Evolutionary conservation across 495 filamentous ascomycete species (phyloP).

Genomic region (Penicillium taxi): DNA sequence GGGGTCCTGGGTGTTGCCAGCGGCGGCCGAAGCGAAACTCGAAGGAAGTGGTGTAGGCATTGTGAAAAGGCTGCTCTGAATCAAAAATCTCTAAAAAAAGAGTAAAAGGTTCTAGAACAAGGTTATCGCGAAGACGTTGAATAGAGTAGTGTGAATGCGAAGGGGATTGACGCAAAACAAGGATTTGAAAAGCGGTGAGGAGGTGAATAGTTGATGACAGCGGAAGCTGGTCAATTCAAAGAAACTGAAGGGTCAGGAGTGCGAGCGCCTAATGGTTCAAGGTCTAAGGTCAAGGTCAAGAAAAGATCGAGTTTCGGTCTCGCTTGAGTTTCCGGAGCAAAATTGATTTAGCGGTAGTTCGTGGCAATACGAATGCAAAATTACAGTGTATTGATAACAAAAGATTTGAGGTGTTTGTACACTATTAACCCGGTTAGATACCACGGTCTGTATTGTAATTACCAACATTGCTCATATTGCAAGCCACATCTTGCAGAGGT

Average conservation of each 20-base stretch:
- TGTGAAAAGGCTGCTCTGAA: slow-evolving; percentile 21
- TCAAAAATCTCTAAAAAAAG: slow-evolving; percentile 19
- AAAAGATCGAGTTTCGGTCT: slow-evolving; percentile 26
- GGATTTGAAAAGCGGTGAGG: slow-evolving; percentile 2
- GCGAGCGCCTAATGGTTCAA: slow-evolving; percentile 23
- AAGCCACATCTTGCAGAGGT: background rate
- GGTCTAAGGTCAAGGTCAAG: slow-evolving; percentile 11
- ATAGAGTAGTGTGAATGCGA: slow-evolving; percentile 24
- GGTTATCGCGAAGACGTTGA: slow-evolving; percentile 20
- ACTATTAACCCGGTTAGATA: background rate
- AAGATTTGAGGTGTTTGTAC: slow-evolving; percentile 10
- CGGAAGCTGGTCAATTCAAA: slow-evolving; percentile 19
- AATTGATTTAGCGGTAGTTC: slow-evolving; percentile 24
- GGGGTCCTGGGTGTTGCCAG: slow-evolving; percentile 57
- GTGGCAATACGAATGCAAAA: slow-evolving; percentile 18
- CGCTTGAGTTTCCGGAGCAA: slow-evolving; percentile 27
- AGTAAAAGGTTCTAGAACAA: slow-evolving; percentile 11
- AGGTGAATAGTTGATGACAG: slow-evolving; percentile 8
- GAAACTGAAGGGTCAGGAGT: slow-evolving; percentile 11
- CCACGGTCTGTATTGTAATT: background rate
- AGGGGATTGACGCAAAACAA: slow-evolving; percentile 21
- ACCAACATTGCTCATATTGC: background rate
- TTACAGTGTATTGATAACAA: slow-evolving; percentile 9
- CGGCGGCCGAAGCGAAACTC: slow-evolving; percentile 77
- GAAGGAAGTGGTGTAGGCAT: slow-evolving; percentile 76